Conservation (phyloP, 129 eudicot species). For the Centella asiatica region DNA sequence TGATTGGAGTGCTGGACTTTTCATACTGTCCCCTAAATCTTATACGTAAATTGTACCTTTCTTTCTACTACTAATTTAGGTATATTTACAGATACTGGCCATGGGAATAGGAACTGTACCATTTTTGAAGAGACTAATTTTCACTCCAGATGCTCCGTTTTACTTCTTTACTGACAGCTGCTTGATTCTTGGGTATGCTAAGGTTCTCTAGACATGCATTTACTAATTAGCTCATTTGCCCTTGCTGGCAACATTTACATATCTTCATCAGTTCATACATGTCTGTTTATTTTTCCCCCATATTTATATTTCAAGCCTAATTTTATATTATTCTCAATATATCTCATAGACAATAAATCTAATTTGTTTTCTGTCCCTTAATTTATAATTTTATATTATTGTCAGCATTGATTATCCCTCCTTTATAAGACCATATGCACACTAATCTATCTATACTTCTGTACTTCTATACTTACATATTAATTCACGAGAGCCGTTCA, state of each 20-base stretch:
- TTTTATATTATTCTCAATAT: too few species aligned
- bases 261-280: not conserved
- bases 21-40: not conserved
- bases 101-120: slow-evolving; percentile 79
- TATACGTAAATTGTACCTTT: not conserved
- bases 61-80: not conserved
- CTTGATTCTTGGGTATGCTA: slow-evolving; percentile 86
- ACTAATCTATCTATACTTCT: too few species aligned
- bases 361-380: too few species aligned
- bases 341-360: too few species aligned
- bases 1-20: not conserved
- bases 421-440: too few species aligned
- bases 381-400: too few species aligned
- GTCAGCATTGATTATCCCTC: too few species aligned
- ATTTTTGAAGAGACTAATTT: slow-evolving; percentile 59
- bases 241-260: not conserved
- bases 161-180: slow-evolving; percentile 95
- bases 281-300: not conserved
- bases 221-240: slow-evolving; percentile 3
- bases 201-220: slow-evolving; percentile 3
- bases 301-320: too few species aligned
- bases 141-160: slow-evolving; percentile 88
- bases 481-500: too few species aligned
- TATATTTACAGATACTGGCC: slow-evolving; percentile 65
- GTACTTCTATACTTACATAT: too few species aligned